phyloP scores from a whole-genome alignment of 2,329 filamentous ascomycete species.

The Penicillium sp. region DNA sequence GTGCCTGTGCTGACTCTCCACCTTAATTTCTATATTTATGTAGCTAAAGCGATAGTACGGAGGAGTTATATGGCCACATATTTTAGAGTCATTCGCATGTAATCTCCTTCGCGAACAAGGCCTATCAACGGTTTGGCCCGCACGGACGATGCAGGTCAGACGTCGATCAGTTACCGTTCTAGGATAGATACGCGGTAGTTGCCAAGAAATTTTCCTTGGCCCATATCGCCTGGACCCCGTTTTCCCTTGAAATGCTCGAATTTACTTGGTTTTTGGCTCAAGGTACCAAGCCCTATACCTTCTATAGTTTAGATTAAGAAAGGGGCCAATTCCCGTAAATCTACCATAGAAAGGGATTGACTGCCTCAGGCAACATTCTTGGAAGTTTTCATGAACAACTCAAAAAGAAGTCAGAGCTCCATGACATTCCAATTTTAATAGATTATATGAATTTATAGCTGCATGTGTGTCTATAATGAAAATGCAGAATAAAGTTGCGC shows the following conservation, averaged over 20 bases:
- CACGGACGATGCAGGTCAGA: not conserved
- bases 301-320: not conserved
- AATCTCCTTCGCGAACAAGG: too few relatives aligned
- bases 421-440: not conserved
- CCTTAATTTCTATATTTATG: too few relatives aligned
- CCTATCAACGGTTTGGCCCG: not conserved
- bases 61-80: too few relatives aligned
- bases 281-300: not conserved
- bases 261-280: not conserved
- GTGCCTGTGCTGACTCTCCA: not conserved
- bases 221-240: not conserved
- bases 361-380: slow-evolving; percentile 1
- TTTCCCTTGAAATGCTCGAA: not conserved
- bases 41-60: too few relatives aligned
- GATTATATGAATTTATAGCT: not conserved
- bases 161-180: not conserved
- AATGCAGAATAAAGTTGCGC: not conserved
- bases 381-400: not conserved
- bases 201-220: not conserved
- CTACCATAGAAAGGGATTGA: not conserved
- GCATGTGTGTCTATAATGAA: not conserved
- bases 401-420: not conserved
- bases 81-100: too few relatives aligned
- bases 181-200: not conserved
- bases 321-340: not conserved